phyloP scores from a whole-genome alignment of 73 alveolate genomes.

The Paraurostyla sp. region DNA sequence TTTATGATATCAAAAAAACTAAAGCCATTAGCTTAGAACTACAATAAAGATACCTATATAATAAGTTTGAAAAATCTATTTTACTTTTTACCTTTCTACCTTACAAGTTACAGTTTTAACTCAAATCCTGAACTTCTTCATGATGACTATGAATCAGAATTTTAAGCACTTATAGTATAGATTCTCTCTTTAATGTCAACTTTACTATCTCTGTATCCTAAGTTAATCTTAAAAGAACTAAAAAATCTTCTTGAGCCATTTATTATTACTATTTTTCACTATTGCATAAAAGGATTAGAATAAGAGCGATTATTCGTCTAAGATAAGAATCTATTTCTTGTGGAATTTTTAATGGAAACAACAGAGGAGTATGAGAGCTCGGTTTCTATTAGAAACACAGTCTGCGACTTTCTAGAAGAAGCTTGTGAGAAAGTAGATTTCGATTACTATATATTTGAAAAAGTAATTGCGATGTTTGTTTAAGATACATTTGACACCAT shows the following conservation, averaged over 20 bases:
- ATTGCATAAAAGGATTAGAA: slow-evolving; percentile 3
- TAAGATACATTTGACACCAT: not conserved
- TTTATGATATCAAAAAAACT: not conserved
- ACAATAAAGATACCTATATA: not conserved
- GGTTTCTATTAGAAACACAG: slow-evolving; percentile 30
- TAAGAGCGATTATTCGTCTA: not conserved
- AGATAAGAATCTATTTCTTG: slow-evolving; percentile 12
- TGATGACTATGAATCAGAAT: slow-evolving; percentile 27
- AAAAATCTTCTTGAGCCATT: not conserved
- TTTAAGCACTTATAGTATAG: slow-evolving; percentile 14
- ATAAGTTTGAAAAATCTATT: not conserved
- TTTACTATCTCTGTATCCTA: not conserved
- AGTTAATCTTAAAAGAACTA: not conserved
- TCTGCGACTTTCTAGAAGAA: slow-evolving; percentile 39
- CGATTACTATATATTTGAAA: not conserved
- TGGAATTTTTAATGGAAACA: slow-evolving; percentile 12
- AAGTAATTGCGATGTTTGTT: slow-evolving; percentile 1
- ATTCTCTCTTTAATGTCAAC: slow-evolving; percentile 26
- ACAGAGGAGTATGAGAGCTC: not conserved
- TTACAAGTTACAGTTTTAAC: slow-evolving; percentile 10
- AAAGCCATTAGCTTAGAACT: not conserved
- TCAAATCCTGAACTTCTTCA: not conserved
- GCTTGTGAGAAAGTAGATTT: not conserved
- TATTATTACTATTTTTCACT: not conserved
- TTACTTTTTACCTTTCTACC: slow-evolving; percentile 39